Base-by-base conservation (phyloP, 805 yeast species). In the Wickerhamomyces sydowiorum region DNA sequence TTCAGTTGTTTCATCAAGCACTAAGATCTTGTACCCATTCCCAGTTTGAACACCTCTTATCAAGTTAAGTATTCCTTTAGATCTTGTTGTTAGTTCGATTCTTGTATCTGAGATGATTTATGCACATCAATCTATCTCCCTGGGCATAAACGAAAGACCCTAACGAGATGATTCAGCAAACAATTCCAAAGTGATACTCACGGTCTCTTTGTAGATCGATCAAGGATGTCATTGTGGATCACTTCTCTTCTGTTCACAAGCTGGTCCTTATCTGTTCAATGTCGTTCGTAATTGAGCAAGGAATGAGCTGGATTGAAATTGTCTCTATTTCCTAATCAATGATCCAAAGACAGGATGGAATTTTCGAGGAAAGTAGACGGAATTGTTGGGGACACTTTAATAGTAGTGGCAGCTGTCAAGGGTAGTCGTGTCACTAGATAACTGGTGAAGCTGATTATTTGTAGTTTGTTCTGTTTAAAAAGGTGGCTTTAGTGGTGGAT, bases 1-100 rank as follows among this genome's bases (percentile, higher is more conserved):
- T 44, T 75, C 79, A 1, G 82, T 74, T 21, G 66, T 65, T 22
- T 68, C 75, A 57, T 83, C 91, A 23, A 83, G 59, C 7, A 83
- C 72, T 37, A 83, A 53, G 41, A 72, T 69, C 49, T 73, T 75
- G 43, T 73, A 66, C 37, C 71, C 65, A 43, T 70, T 68, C 15
- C 49, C 49, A 1, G 79, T 73, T 42, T 70, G 60, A 3, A 75
- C 67, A 18, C 66, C 61, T 38, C 62, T 66, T 14, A 76, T 45
- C 6, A 64, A 39, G 21, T 51, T 53, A 31, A 73, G 51, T 12
- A 75, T 53, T 38, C 53, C 62, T 57, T 18, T n/a, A 23, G 23
- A 20, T 17, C 7, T 12, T 28, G 20, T 18, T 17, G 52, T 47
- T 15, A 34, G 34, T 20, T 15, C 20, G 10, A 24, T 18, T 31